Conservation (phyloP, 2,329 filamentous ascomycete species). For the Uncinocarpus reesii region DNA sequence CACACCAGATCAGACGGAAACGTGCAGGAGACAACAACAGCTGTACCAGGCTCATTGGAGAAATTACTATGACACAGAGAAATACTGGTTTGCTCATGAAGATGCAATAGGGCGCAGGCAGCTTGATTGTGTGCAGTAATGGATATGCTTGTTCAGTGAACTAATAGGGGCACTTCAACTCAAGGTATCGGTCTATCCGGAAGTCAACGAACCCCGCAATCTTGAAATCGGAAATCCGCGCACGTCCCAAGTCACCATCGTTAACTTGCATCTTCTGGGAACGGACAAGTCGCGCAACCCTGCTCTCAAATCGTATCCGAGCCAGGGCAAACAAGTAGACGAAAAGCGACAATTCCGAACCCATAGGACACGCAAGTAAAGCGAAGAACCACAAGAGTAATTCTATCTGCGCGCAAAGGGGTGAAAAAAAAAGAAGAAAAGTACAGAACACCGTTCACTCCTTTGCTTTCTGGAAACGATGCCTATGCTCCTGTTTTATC, state of each 20-base stretch:
- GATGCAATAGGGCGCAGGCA: no score
- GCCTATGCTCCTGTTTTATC: not conserved
- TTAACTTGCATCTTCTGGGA: no score
- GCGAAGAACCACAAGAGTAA: not conserved
- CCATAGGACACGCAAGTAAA: not conserved
- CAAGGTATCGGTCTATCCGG: not conserved
- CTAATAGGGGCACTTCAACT: not conserved
- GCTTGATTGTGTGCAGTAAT: no score
- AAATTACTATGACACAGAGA: no score
- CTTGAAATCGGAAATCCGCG: not conserved
- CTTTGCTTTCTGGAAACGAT: not conserved
- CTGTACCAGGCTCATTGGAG: not conserved
- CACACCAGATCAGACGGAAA: constrained; percentile 1
- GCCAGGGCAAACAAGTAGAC: not conserved
- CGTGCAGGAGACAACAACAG: not conserved
- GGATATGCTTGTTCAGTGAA: no score
- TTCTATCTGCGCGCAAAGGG: not conserved
- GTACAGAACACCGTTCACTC: constrained; percentile 5
- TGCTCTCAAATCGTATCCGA: no score
- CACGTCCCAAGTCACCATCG: not conserved
- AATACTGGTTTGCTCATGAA: no score
- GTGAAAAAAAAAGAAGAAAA: not conserved
- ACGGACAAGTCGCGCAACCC: not conserved
- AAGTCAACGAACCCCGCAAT: constrained; percentile 7
- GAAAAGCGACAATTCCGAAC: not conserved